Conservation (phyloP, 148 eudicot genomes). For the Camellia lanceoleosa region DNA sequence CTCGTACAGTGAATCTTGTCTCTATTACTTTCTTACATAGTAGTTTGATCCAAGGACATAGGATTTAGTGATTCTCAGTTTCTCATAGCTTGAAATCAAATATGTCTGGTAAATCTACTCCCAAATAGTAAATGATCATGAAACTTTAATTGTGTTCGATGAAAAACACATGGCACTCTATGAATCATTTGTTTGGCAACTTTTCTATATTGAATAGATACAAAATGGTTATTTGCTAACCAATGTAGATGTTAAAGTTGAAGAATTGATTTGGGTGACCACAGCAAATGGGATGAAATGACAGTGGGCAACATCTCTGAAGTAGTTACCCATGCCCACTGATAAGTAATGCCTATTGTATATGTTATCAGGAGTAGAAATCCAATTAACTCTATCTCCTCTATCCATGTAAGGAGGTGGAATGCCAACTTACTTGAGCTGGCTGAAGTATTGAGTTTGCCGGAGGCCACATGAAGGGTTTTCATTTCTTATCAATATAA, state of each 20-base stretch:
- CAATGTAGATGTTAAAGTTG: background rate
- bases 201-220: background rate
- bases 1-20: background rate
- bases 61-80: too few species aligned
- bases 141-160: too few species aligned
- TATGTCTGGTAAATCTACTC: too few species aligned
- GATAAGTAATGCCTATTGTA: background rate
- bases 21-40: too few species aligned
- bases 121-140: too few species aligned
- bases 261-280: background rate
- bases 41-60: too few species aligned
- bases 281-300: background rate
- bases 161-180: background rate
- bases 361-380: background rate
- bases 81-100: too few species aligned
- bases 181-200: background rate
- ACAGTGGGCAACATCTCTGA: background rate
- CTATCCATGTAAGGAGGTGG: background rate
- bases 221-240: background rate
- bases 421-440: background rate
- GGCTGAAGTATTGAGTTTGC: background rate
- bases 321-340: background rate
- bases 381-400: background rate
- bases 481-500: background rate
- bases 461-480: background rate